Base-by-base conservation (phyloP, 2,329 filamentous ascomycete species). In the Neofusicoccum cordaticola region DNA sequence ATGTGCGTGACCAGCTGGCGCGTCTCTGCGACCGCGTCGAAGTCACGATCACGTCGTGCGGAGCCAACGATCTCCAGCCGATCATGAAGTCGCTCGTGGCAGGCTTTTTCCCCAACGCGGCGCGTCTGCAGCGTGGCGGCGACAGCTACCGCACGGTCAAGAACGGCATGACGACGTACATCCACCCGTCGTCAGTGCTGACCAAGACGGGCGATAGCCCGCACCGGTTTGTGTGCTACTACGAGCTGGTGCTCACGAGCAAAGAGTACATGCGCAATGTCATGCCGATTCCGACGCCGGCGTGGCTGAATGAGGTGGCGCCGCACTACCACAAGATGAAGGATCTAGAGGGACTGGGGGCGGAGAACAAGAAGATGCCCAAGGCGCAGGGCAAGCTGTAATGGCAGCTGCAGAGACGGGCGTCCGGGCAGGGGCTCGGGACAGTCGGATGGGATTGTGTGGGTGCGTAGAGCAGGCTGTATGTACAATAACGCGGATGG, bases 261-360 rank as follows among this genome's bases (percentile, higher is more conserved):
- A 96, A 96, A 81, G 94, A 97, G 81, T 99, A 94, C 76, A 96
- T 97, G 88, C 84, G 94, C 27, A 91, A 87, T 71, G 90, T 90
- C 65, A 89, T 97, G 83, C 93, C 93, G 0, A 86, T 98, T 61
- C 47, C 63, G 27, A 88, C 96, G 73, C 83, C 90, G 0, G 87
- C 88, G 73, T 97, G 93, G 93, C 75, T 99, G 70, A 86, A 88
- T 6, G 94, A 98, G 78, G 87, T 95, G 66, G 95, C 95, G 67
- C 94, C 94, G 67, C 95, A 98, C 80, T 97, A 93, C 74, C 92
- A 97, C 76, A 97, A 96, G 80, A 90, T 91, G 80, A 90, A 92
- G 79, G 93, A 97, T 73, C 77, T 97, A 45, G 94, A 97, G 72
- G 88, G 84, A 17, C 74, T 97, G 70, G 92, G 92, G 15, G 11